Evolutionary conservation across 352 stramenopile genomes (phyloP), one percentile per base, ranked within the genome.

Genomic region (Pythium scleroteichum): DNA sequence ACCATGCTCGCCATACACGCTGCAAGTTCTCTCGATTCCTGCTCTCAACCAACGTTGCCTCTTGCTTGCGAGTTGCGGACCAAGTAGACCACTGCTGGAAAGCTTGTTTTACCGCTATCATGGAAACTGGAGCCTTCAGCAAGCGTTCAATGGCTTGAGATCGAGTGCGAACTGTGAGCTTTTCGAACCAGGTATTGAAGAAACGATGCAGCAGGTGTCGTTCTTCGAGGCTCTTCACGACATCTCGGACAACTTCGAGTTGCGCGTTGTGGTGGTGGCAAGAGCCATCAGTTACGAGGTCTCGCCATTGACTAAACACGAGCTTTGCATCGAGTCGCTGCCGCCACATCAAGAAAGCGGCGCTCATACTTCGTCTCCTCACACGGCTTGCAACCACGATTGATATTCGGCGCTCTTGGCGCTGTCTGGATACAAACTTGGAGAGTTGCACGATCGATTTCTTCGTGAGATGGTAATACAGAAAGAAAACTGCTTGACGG

Each of bases 381-480:
- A 72, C 54, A 8, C 50, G 44, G 6, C 16, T 53, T 6, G 49
- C 38, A 19, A 72, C 10, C 2, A 53, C 41, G 12, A 72, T 49
- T 0, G 16, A n/a, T 2, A 72, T 26, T 2, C 44, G 39, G n/a
- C 54, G 53, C 17, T 62, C 53, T 5, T 27, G 41, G 8, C 44
- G 59, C 23, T 63, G 40, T 27, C 41, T 48, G 10, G 23, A 5
- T 8, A 48, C 44, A 40, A 55, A 61, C 3, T 35, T 26, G 26
- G 20, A 32, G 19, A 68, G 42, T 35, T 32, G 39, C 12, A 24
- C 16, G 12, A 72, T 32, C 5, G 59, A 60, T 8, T 41, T 49
- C 48, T 59, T 68, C 27, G 65, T 72, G 41, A 72, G 65, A 14
- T 68, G 59, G 29, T 65, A 72, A 19, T 72, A 72, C 38, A 68